Base-by-base conservation (phyloP, 176 grass and related monocot genomes). In the Oryza glaberrima region DNA sequence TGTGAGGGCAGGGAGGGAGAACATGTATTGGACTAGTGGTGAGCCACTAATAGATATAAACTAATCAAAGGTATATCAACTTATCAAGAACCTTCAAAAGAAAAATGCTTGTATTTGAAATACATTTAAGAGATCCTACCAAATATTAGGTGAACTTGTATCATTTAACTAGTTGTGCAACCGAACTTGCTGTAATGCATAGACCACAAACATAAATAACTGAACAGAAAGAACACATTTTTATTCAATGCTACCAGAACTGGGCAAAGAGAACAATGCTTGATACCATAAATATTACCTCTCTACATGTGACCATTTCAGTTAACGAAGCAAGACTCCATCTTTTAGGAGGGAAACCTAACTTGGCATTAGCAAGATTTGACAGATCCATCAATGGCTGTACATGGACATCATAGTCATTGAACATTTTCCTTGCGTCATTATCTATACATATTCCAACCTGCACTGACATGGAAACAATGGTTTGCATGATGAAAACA, bases 301-400 rank as follows among this genome's bases (percentile, higher is more conserved):
- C 85, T 90, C 94, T 94, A 69, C 86, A 89, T 77, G 90, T 96
- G 56, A 99, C 73, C 58, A 80, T 89, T 92, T 99, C 88, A 30
- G 93, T 99, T 81, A 99, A 94, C 52, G 90, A 90, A 89, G 86
- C 84, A 65, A 99, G 88, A 82, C 96, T 86, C 91, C 93, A 99
- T 88, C 81, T 90, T 83, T 86, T 94, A 81, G 84, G 67, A 63
- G 83, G 83, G 47, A 83, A 84, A 44, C 63, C 87, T 82, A 94
- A 77, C 75, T 92, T 96, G 56, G 70, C 56, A 87, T 96, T 98
- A 73, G 93, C 96, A 78, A 99, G 68, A 63, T 17, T 80, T 65
- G 93, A 99, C 70, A 99, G 84, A 88, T 99, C 96, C 85, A 83
- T 90, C 75, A 99, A 80, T 43, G 90, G 86, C 67, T 92, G 80